Evolutionary conservation across 176 grass and related monocot genomes (phyloP).

Genomic region (Oryza brachyantha): DNA sequence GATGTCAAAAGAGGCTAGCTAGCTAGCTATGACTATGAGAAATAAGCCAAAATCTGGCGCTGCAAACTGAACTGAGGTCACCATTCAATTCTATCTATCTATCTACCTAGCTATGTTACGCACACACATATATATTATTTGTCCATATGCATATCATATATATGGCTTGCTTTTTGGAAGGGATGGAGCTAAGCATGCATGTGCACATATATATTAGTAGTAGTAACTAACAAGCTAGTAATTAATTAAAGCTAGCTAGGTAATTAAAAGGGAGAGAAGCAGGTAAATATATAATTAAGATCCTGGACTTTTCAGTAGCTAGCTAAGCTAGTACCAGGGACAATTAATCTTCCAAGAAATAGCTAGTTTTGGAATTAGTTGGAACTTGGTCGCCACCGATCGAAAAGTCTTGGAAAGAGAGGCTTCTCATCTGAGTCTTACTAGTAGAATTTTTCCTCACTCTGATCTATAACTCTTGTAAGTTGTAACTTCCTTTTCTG

Average conservation of each 20-base stretch:
- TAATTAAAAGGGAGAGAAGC: too few species aligned
- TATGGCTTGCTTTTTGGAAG: neutral
- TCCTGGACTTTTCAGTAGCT: neutral
- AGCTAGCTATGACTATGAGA: neutral
- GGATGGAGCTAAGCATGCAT: too few species aligned
- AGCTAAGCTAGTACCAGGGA: too few species aligned
- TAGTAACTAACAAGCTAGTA: neutral
- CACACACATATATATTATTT: neutral
- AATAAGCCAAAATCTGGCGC: conserved; percentile 3
- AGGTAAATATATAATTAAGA: neutral
- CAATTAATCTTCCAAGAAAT: too few species aligned
- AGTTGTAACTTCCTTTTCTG: neutral
- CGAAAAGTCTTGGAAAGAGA: neutral
- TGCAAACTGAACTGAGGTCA: conserved; percentile 37
- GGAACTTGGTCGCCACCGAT: neutral
- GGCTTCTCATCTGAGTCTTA: neutral
- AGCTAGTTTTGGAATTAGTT: neutral
- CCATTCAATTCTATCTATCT: conserved; percentile 31
- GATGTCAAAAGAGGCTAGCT: neutral
- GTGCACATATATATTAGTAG: neutral
- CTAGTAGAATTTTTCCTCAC: neutral
- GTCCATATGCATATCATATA: too few species aligned
- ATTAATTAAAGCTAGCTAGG: neutral
- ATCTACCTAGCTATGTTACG: neutral
- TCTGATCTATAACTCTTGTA: neutral